These are phyloP conservation scores for Macaranga tanarius DNA, from an alignment of 441 rosid genomes.

Conservation along the genomic window DNA sequence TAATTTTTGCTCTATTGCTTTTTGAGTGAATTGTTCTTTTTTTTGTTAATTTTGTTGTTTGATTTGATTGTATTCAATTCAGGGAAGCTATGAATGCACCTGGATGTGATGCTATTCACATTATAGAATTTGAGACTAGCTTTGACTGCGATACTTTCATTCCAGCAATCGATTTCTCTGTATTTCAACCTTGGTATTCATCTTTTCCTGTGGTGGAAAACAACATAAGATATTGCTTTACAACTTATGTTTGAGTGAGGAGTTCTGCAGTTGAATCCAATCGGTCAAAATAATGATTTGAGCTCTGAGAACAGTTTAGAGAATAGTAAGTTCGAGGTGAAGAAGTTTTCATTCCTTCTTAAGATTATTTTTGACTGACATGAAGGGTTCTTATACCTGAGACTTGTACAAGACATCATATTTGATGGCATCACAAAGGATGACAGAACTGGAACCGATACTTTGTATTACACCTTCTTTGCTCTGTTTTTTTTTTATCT, in stretches of 20 bases:
- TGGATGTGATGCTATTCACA: conserved; percentile 83
- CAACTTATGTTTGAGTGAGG: conserved; percentile 81
- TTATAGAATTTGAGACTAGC: conserved; percentile 75
- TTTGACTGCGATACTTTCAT: conserved; percentile 87
- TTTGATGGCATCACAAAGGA: conserved; percentile 63
- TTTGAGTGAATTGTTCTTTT: neutral
- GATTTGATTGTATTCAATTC: conserved; percentile 29
- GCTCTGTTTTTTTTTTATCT: no score
- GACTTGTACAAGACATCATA: conserved; percentile 67
- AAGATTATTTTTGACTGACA: conserved; percentile 76
- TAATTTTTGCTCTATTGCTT: neutral
- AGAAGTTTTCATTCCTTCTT: conserved; percentile 65
- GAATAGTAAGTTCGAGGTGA: conserved; percentile 49
- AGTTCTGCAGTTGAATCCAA: conserved; percentile 38
- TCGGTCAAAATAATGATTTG: conserved; percentile 28
- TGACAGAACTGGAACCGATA: conserved; percentile 92
- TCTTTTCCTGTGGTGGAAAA: conserved; percentile 74
- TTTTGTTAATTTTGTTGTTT: neutral
- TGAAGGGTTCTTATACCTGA: conserved; percentile 77
- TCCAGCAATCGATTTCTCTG: conserved; percentile 60
- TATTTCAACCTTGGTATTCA: conserved; percentile 87
- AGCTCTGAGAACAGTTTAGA: conserved; percentile 34
- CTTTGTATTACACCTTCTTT: no score
- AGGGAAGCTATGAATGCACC: conserved; percentile 79
- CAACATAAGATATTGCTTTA: conserved; percentile 54